Evolutionary conservation across 345 rosid species (phyloP), one percentile per base, ranked within the genome.

Genomic region (Rhodamnia rubescens): DNA sequence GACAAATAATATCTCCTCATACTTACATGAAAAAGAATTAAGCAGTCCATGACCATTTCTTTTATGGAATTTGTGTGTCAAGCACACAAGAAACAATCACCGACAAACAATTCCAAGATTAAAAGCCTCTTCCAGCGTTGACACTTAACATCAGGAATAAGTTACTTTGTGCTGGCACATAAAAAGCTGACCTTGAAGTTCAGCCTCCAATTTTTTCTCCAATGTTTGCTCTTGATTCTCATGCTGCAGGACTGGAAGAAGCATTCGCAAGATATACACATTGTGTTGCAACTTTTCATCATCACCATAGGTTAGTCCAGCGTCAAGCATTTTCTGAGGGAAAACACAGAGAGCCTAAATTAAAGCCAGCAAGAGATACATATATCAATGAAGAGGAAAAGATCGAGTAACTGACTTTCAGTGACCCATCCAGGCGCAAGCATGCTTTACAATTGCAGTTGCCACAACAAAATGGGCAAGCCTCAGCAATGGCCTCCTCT

Each of bases 211-310:
- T 55, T 88, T 44, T 87, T 74, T 89, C 89, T 94, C 98, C 9
- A 54, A 57, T 20, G 81, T 84, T 87, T 95, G 98, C 40, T 90
- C 93, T 53, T 86, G 84, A 84, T 90, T 85, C 47, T 93, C 83
- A 32, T 93, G 91, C 83, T 86, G 91, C 83, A 92, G 44, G 84
- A 83, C 83, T 7, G 98, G 95, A 80, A 93, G 90, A 88, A 95
- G 91, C 64, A 54, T 21, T 12, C 26, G 82, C 40, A 93, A 20
- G 85, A 93, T 50, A 86, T 87, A 90, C 12, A 82, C 86, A n/a
- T 88, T 88, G 85, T 90, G 90, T 64, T 81, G 85, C 80, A 59
- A 40, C 42, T 5, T 42, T 83, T 93, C 90, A 49, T 87, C 89
- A 7, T 69, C 27, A 14, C 82, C 86, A 40, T 54, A 59, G 18